Evolutionary conservation across 2,329 filamentous ascomycete species (phyloP).

Genomic region (Hymenoscyphus salicellus): DNA sequence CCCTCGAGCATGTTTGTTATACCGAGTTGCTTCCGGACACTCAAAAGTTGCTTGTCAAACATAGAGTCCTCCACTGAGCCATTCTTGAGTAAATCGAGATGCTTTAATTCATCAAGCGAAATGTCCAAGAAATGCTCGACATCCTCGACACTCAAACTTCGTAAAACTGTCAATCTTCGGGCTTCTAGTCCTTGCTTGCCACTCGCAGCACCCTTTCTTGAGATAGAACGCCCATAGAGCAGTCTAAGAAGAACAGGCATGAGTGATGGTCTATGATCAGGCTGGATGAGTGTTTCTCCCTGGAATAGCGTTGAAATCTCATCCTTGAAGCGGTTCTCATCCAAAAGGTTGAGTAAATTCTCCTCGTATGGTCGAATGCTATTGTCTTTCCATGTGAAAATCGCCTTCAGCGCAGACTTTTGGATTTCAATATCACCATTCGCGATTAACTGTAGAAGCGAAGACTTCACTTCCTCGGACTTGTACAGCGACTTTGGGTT

Average conservation of each 20-base stretch:
- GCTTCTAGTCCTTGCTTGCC: conserved; percentile 78
- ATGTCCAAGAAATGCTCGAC: conserved; percentile 81
- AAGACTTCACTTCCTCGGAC: conserved; percentile 69
- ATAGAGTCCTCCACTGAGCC: conserved; percentile 38
- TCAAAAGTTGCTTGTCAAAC: conserved; percentile 59
- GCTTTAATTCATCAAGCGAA: conserved; percentile 67
- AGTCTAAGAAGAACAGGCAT: conserved; percentile 85
- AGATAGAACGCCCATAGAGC: conserved; percentile 85
- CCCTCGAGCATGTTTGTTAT: conserved; percentile 88
- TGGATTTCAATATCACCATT: conserved; percentile 92
- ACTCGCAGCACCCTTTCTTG: conserved; percentile 71
- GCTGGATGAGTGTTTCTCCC: conserved; percentile 67
- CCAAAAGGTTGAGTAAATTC: conserved; percentile 79
- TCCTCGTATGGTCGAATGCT: conserved; percentile 77
- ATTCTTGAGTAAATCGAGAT: conserved; percentile 54
- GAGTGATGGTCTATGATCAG: conserved; percentile 67
- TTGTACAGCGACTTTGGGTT: conserved; percentile 85
- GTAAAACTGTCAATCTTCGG: conserved; percentile 75
- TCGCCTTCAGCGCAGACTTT: conserved; percentile 75
- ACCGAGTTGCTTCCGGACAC: conserved; percentile 78
- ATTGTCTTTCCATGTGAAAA: conserved; percentile 85
- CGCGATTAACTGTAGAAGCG: conserved; percentile 70
- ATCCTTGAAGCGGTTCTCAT: conserved; percentile 88
- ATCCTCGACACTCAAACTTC: conserved; percentile 71
- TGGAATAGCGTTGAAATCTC: conserved; percentile 88